Evolutionary conservation across 768 basidiomycete genomes (phyloP), one percentile per base, ranked within the genome.

Genomic region (Trametes villosa): DNA sequence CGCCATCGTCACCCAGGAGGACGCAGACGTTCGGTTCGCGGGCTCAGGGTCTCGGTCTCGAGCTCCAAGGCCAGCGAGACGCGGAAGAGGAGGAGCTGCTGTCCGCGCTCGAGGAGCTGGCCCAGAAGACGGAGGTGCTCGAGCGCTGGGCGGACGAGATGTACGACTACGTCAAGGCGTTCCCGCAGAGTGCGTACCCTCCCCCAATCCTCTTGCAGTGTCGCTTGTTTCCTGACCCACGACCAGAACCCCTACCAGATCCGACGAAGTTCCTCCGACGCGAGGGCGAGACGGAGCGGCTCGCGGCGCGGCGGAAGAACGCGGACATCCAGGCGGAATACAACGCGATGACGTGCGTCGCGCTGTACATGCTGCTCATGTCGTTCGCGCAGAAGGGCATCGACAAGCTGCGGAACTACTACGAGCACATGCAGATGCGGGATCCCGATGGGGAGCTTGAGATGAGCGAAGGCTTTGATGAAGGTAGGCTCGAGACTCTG

Each of bases 81-180:
- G 88, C 88, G 1, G 77, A 90, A 65, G 94, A 97, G 66, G 92
- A 96, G 61, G 85, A 86, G 60, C 74, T 97, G n/a, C 76, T 97
- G n/a, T 84, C 80, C 2, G 73, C 77, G 20, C 77, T 98, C 42
- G 96, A 98, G 70, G 91, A 96, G 64, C 78, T 96, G 3, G 96
- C 96, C 33, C 93, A 97, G 80, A 99, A 98, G 82, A 96, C 96
- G 33, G 88, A 92, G 61, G 94, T 96, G 53, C 77, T 98, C 59
- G 91, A 91, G 57, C 89, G 91, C 62, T 96, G 95, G 86, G 97
- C 92, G 22, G 96, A 98, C 65, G 91, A 94, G 79, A 89, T 97
- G 84, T 91, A 92, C 67, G 91, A 92, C 67, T 87, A 86, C 69
- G 90, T 94, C 27, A 93, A 93, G 72, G 89, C 86, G 17, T 79